Percentiles rank a stretch among this genome's conserved stretches.
Evolutionary conservation across 192 early-diverging fungal genomes (phyloP).

Genomic region (Mortierella claussenii): DNA sequence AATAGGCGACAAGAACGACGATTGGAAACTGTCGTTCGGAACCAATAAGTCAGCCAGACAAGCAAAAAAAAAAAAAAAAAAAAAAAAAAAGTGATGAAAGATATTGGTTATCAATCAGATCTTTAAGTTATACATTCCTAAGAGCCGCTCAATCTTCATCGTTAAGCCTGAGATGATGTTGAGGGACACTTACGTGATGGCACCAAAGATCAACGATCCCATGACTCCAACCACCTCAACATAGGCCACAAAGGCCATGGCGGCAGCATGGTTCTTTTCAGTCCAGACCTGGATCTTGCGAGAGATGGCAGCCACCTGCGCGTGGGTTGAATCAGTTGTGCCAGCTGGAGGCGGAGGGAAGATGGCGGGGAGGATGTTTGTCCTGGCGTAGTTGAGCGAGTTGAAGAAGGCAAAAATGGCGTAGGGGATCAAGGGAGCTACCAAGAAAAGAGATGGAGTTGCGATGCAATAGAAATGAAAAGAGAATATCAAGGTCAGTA

Average conservation of each 20-base stretch:
- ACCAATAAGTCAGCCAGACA: too few species aligned
- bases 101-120: not conserved
- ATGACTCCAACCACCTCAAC: conserved; percentile 78
- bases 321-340: conserved; percentile 25
- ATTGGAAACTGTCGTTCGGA: conserved; percentile 49
- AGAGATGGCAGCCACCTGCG: conserved; percentile 53
- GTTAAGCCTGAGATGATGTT: not conserved
- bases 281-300: conserved; percentile 64
- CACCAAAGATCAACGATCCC: conserved; percentile 64
- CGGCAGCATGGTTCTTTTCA: conserved; percentile 68
- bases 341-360: conserved; percentile 58
- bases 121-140: too few species aligned
- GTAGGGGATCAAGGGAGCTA: conserved; percentile 80
- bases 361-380: conserved; percentile 74
- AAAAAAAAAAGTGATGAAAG: not conserved
- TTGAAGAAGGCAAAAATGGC: conserved; percentile 83
- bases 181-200: conserved; percentile 58
- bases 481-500: too few species aligned
- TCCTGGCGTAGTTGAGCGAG: conserved; percentile 74
- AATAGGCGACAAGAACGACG: conserved; percentile 66
- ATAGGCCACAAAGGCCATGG: conserved; percentile 73
- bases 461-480: too few species aligned
- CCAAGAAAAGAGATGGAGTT: too few species aligned
- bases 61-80: not conserved
- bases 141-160: too few species aligned